Conservation (phyloP, 2,329 filamentous ascomycete genomes). For the Chaetomium olivaceum region DNA sequence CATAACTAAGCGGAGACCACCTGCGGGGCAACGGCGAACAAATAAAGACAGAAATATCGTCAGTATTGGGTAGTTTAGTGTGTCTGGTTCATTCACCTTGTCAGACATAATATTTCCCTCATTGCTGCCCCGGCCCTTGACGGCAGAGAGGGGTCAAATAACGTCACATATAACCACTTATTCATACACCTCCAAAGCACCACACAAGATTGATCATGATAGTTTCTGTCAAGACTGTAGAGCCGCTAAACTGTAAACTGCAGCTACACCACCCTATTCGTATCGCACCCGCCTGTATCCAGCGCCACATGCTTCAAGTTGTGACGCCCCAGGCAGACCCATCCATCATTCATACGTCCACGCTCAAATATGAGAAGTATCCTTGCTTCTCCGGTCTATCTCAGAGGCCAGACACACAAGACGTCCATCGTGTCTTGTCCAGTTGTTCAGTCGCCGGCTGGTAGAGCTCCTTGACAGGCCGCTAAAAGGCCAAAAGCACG, state of each 20-base stretch:
- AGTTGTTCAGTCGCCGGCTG: neutral
- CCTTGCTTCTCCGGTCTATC: slow-evolving; percentile 12
- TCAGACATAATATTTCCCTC: neutral
- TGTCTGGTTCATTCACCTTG: neutral
- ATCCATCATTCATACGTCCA: neutral
- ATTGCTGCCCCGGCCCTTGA: neutral
- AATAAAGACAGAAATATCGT: neutral
- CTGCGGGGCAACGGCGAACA: neutral
- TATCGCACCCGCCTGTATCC: neutral
- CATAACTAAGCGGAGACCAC: neutral
- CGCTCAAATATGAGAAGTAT: slow-evolving; percentile 10
- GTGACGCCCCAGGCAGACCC: neutral
- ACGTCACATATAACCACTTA: neutral
- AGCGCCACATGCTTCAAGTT: neutral
- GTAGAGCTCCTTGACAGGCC: neutral
- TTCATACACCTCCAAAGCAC: neutral
- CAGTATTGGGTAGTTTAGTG: neutral
- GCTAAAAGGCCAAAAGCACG: slow-evolving; percentile 1
- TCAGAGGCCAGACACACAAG: slow-evolving; percentile 3
- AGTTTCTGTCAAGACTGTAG: slow-evolving; percentile 14
- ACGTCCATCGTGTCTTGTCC: neutral
- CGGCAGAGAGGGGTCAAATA: neutral
- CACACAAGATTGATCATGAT: slow-evolving; percentile 5
- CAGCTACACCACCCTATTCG: slow-evolving; percentile 4
- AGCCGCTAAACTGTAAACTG: slow-evolving; percentile 16